These are phyloP conservation scores for Trametes hirsuta DNA, from an alignment of 1,284 basidiomycete species.

Conservation along the genomic window DNA sequence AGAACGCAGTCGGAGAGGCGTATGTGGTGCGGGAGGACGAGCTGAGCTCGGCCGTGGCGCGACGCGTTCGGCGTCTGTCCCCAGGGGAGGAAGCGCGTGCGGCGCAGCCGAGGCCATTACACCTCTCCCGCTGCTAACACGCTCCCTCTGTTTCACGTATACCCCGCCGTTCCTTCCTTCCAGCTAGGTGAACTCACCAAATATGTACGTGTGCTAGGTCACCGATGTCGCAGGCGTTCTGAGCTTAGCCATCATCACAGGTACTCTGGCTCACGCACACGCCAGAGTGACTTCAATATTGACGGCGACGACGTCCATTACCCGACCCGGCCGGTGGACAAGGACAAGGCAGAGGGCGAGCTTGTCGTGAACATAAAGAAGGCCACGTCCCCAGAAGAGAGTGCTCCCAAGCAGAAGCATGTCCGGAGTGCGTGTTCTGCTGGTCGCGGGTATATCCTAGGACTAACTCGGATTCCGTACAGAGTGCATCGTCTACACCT, in stretches of 20 bases:
- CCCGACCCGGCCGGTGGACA: conserved; percentile 94
- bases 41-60: not conserved
- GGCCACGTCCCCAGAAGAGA: conserved; percentile 91
- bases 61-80: conserved; percentile 10
- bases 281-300: conserved; percentile 56
- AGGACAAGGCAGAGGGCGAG: conserved; percentile 94
- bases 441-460: not conserved
- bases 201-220: conserved; percentile 8
- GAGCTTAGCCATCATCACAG: conserved; percentile 21
- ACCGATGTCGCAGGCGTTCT: not conserved
- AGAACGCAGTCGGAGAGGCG: not conserved
- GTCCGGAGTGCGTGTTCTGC: conserved; percentile 78
- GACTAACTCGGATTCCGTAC: conserved; percentile 8
- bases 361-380: conserved; percentile 95
- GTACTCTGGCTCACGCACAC: conserved; percentile 37
- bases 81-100: not conserved
- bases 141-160: conserved; percentile 6
- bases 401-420: conserved; percentile 95
- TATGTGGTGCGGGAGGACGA: not conserved
- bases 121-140: not conserved
- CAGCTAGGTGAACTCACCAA: not conserved
- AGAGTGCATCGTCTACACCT: conserved; percentile 98
- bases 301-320: conserved; percentile 84
- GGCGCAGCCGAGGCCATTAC: conserved; percentile 8
- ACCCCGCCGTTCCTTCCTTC: conserved; percentile 1